Evolutionary conservation across 108 stramenopile species (phyloP).

Genomic region (Chaetoceros tenuissimus): DNA sequence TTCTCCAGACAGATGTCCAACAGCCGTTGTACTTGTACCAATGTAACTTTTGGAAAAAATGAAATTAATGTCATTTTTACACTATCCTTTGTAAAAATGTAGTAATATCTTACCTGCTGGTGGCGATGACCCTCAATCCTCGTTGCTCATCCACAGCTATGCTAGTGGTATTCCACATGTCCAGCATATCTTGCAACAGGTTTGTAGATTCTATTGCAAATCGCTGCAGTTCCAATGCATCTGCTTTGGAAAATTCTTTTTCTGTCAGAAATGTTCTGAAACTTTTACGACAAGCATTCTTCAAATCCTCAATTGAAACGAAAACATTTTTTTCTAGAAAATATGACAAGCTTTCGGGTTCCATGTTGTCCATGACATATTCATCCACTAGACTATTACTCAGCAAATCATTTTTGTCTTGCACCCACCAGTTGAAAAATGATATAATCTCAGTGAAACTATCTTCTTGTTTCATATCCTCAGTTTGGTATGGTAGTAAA

Average conservation of each 20-base stretch:
- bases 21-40: constrained; percentile 9
- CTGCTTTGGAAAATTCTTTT: not conserved
- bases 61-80: not conserved
- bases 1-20: constrained; percentile 2
- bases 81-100: not conserved
- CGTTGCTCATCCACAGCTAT: constrained; percentile 1
- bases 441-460: not conserved
- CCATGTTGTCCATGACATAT: not conserved
- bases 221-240: constrained; percentile 2
- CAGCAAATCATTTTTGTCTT: not conserved
- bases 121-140: constrained; percentile 13
- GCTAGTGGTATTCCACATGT: constrained; percentile 9
- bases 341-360: not conserved
- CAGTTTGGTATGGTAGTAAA: not conserved
- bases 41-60: constrained; percentile 9
- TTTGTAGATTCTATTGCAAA: constrained; percentile 21
- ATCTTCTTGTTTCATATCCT: not conserved
- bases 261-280: not conserved
- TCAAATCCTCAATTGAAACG: not conserved
- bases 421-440: not conserved
- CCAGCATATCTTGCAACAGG: constrained; percentile 12
- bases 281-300: not conserved
- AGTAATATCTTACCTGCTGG: constrained; percentile 7
- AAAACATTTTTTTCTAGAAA: not conserved
- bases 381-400: not conserved